Evolutionary conservation across 345 rosid species (phyloP).

Genomic region (Triadica sebifera): DNA sequence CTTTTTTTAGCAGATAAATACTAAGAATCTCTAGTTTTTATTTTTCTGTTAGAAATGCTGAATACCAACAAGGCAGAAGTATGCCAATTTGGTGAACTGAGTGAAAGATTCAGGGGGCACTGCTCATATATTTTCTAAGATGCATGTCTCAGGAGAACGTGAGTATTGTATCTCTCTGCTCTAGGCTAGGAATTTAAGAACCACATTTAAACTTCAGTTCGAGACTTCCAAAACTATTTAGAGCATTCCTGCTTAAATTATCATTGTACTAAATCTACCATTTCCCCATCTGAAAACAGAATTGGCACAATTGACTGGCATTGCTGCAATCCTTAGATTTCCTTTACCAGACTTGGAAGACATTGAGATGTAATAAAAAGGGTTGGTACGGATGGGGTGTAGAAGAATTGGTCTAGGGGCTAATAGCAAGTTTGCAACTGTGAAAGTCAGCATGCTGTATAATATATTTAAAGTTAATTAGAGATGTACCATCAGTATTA

Average conservation of each 20-base stretch:
- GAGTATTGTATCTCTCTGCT: constrained; percentile 27
- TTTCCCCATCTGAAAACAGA: constrained; percentile 42
- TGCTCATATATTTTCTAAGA: constrained; percentile 76
- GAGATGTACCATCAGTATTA: not conserved
- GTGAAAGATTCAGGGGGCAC: constrained; percentile 77
- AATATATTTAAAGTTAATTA: not conserved
- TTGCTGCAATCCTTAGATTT: constrained; percentile 93
- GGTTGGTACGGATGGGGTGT: no score
- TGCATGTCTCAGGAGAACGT: constrained; percentile 99
- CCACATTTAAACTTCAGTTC: not conserved
- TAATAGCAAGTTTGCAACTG: no score
- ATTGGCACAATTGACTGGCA: constrained; percentile 74
- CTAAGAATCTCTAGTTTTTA: not conserved
- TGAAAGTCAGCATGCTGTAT: not conserved
- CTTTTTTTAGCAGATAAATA: not conserved
- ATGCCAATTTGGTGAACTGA: constrained; percentile 68
- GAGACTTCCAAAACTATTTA: not conserved
- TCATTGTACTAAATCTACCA: not conserved
- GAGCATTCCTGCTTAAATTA: not conserved
- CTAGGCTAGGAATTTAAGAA: not conserved
- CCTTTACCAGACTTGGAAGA: constrained; percentile 96
- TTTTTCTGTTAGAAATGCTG: constrained; percentile 60
- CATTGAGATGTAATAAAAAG: constrained; percentile 72
- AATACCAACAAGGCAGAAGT: constrained; percentile 58
- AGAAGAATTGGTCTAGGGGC: no score